Evolutionary conservation across 148 eudicot genomes (phyloP), one percentile per base, ranked within the genome.

Genomic region (Rhododendron molle): DNA sequence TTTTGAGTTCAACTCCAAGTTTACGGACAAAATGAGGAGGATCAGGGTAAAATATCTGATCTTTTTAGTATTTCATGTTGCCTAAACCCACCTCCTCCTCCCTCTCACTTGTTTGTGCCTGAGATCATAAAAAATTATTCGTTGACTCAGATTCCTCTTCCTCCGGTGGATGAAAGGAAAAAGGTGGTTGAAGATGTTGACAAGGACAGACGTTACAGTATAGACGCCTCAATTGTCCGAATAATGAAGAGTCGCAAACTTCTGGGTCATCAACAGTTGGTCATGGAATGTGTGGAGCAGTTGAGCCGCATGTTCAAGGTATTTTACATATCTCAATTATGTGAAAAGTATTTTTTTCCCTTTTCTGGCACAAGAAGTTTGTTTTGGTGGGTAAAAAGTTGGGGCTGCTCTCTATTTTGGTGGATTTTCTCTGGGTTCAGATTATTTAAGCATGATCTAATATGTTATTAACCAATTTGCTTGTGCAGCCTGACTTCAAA

Each of bases 401-500:
- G 0, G 34, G 73, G 47, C 46, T 73, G 34, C 8, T 34, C 7
- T 6, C 40, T 18, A 34, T 26, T 69, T 69, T 69, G 69, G 69
- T 69, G 74, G 38, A 69, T 13, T 69, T 69, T 1, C 34, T 28
- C 38, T 26, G 15, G 26, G 38, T n/a, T 28, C 38, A 30, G 74
- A 14, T 28, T 26, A 11, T 69, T 26, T 28, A 28, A 0, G 32
- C 30, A n/a, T 69, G 5, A 69, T 11, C 26, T 65, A 23, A n/a
- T 23, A 40, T 40, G 44, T 40, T 40, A 65, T 65, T 46, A 52
- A 52, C 56, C 38, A 1, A 20, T 15, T 28, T 81, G 44, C 43
- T 72, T 84, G 18, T 87, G 88, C 90, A 91, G 93, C 94, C 93
- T 46, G 91, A 92, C 58, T 78, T 90, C 49, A 92, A 88, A 86